Evolutionary conservation across 176 grass and related monocot genomes (phyloP), one percentile per base, ranked within the genome.

Genomic region (Themeda triandra): DNA sequence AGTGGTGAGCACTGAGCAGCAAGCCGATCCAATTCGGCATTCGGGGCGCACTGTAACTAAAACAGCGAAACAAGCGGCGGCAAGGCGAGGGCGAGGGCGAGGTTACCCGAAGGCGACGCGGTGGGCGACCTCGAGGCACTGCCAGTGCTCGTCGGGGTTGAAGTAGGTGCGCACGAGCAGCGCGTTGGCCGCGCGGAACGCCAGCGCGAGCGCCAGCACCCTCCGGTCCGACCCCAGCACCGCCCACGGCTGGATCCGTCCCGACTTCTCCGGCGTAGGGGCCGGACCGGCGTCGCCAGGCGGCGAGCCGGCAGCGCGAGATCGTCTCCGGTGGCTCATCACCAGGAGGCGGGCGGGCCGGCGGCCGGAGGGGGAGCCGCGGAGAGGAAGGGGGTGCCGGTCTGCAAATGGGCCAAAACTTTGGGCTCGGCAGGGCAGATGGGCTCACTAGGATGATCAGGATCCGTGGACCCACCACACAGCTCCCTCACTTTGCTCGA

Each of bases 91-190:
- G 75, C 46, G 19, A 76, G 7, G 3, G 37, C 6, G 23, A 41
- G 39, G 39, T 86, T 90, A 98, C 93, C 96, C 91, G 28, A 98
- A 98, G 31, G 89, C 76, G 83, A 95, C 7, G 85, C 86, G 91
- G 80, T 98, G 96, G 58, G 96, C 93, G 73, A 98, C 96, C 91
- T 98, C 96, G n/a, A 95, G 91, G 37, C 89, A 88, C 76, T 98
- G 93, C 96, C 96, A 95, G 76, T 98, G 96, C 85, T 98, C 96
- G 69, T 95, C 93, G 35, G 93, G 96, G 54, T 98, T 98, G 87
- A 95, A 98, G 93, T 98, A 95, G 63, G 93, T 95, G 73, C 87
- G 93, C 68, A 95, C 83, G 74, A 95, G 78, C 67, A 98, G 80
- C 45, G 85, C 93, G 77, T 98, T 98, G 14, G 69, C 88, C 13